Percentiles rank a stretch among this genome's conserved stretches.
Conservation (phyloP, 768 basidiomycete species). For the Arthromyces matolae region DNA sequence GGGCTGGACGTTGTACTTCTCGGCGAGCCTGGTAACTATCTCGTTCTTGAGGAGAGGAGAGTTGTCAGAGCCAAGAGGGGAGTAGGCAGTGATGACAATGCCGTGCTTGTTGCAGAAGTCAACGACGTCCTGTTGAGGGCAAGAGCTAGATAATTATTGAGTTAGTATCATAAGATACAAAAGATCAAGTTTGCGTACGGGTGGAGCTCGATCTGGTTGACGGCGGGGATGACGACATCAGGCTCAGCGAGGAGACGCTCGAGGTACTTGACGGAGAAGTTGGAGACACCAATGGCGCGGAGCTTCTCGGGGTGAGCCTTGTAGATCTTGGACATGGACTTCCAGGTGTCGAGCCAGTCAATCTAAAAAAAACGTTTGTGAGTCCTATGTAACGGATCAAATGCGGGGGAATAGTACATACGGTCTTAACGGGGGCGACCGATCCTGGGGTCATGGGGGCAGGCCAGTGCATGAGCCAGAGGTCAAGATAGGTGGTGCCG, state of each 20-base stretch:
- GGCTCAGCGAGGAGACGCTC: conserved; percentile 55
- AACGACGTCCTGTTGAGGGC: conserved; percentile 63
- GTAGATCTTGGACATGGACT: conserved; percentile 66
- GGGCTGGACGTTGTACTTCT: conserved; percentile 53
- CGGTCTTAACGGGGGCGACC: conserved; percentile 45
- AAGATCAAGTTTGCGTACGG: too few species aligned
- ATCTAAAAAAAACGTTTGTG: too few species aligned
- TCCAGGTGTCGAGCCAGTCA: conserved; percentile 79
- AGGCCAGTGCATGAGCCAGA: conserved; percentile 86
- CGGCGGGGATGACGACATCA: conserved; percentile 62
- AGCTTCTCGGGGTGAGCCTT: conserved; percentile 66
- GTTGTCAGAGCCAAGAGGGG: conserved; percentile 69
- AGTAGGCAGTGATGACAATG: conserved; percentile 75
- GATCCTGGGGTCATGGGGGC: conserved; percentile 61
- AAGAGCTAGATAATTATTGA: conserved; percentile 41
- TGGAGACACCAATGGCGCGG: conserved; percentile 76
- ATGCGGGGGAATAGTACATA: conserved; percentile 11
- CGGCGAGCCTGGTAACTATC: conserved; percentile 58
- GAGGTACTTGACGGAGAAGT: conserved; percentile 64
- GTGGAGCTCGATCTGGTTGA: conserved; percentile 79
- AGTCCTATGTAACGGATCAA: too few species aligned
- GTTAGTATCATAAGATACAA: background rate
- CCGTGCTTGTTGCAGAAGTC: conserved; percentile 58
- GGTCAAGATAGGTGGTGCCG: conserved; percentile 73
- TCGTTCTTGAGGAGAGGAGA: conserved; percentile 64